Conservation (phyloP, 1,139 yeast species). For the Hyphopichia pseudoburtonii region DNA sequence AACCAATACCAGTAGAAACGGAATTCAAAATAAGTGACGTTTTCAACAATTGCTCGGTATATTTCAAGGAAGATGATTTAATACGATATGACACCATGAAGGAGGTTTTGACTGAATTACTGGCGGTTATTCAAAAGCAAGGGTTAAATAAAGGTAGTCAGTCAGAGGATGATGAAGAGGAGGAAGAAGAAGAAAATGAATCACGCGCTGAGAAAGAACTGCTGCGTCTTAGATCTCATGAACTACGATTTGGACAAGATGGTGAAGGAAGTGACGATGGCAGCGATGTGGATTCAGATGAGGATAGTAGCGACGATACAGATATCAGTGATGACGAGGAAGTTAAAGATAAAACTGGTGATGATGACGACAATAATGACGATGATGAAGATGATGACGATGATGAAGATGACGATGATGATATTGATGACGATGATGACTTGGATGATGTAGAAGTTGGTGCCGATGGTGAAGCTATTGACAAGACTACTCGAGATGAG, state of each 20-base stretch:
- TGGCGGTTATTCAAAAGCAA: conserved; percentile 18
- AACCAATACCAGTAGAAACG: conserved; percentile 66
- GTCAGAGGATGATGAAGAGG: conserved; percentile 3
- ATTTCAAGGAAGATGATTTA: conserved; percentile 18
- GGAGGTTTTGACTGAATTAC: conserved; percentile 43
- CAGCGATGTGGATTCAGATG: conserved; percentile 8
- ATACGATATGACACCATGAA: conserved; percentile 37
- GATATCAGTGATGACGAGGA: conserved; percentile 8
- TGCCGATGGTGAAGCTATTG: not conserved
- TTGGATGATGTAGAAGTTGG: conserved; percentile 2
- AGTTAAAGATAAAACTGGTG: conserved; percentile 7
- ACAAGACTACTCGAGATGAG: conserved; percentile 8
- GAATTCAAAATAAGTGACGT: conserved; percentile 53
- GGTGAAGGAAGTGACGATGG: conserved; percentile 6
- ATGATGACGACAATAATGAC: conserved; percentile 9
- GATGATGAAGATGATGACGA: conserved; percentile 10
- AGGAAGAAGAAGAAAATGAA: conserved; percentile 9
- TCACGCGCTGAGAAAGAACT: too few species aligned
- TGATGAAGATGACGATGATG: conserved; percentile 12
- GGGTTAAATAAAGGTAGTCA: conserved; percentile 1
- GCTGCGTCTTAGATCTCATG: too few species aligned
- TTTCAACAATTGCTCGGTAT: conserved; percentile 25
- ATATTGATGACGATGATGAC: conserved; percentile 7
- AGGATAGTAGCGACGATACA: conserved; percentile 7
- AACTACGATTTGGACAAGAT: too few species aligned